Evolutionary conservation across 495 filamentous ascomycete species (phyloP), one percentile per base, ranked within the genome.

Genomic region (Umbilicaria muhlenbergii): DNA sequence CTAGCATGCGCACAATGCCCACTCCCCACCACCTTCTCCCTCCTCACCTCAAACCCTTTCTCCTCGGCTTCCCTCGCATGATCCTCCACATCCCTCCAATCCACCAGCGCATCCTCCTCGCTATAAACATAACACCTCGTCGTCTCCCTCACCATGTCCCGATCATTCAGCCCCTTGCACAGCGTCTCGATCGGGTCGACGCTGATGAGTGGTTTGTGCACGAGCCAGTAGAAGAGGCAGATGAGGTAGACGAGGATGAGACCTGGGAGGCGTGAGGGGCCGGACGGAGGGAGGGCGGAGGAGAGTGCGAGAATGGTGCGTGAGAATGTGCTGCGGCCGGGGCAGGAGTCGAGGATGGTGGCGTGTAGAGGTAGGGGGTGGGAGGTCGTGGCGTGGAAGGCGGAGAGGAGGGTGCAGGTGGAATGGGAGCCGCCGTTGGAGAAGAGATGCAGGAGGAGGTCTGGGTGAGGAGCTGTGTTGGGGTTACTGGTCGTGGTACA

Each of bases 311-410:
- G 34, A 6, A 49, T 40, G 14, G 43, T 33, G 17, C 38, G 39
- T 3, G 4, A 11, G 13, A 48, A 46, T 11, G 41, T 45, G 18
- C 40, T 40, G 24, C 34, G 35, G 13, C 53, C 53, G 15, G 53
- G 53, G 11, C 51, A 53, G 16, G 53, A 55, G 36, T 55, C 53
- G 19, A 55, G 44, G 28, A 55, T 45, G n/a, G 36, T 41, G 28
- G 35, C 41, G 12, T 43, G 47, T 1, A 42, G 16, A 4, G 53
- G 53, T 6, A 55, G 41, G 35, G 32, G 34, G 21, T 39, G 36
- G 44, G 15, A 17, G n/a, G 17, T 38, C 16, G 32, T 18, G 2
- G 38, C 18, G n/a, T 48, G 42, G 44, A 49, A 53, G 2, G 43
- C 38, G 18, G 21, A 17, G 32, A 55, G 12, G 31, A 48, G 16